These are phyloP conservation scores for Penstemon newberryi DNA, from an alignment of 257 asterid species.

Conservation along the genomic window DNA sequence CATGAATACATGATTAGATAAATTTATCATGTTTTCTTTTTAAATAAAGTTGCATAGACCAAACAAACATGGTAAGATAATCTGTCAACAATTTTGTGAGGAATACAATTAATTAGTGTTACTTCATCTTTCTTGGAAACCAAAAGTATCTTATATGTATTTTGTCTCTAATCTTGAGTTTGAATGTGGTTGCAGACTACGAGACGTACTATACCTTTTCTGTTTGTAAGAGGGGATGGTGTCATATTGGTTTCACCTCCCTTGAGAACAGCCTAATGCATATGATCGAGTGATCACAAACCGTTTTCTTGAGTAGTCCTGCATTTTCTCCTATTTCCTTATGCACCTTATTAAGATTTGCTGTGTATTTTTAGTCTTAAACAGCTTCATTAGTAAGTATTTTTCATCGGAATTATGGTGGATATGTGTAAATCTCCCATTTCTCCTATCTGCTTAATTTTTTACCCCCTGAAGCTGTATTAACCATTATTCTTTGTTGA, in stretches of 20 bases:
- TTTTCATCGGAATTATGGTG: conserved; percentile 3
- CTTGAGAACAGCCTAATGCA: conserved; percentile 68
- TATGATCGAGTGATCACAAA: conserved; percentile 20
- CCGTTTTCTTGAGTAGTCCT: conserved; percentile 17
- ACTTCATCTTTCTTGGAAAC: too few species aligned
- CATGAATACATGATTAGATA: too few species aligned
- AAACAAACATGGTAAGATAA: too few species aligned
- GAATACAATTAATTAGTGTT: too few species aligned
- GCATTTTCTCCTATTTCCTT: conserved; percentile 9
- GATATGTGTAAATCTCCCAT: background rate
- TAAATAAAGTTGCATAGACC: too few species aligned
- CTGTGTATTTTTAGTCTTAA: conserved; percentile 18
- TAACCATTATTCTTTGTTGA: background rate
- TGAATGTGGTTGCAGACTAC: conserved; percentile 55
- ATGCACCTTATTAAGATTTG: conserved; percentile 2
- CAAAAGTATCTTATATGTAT: background rate
- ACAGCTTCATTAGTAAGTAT: background rate
- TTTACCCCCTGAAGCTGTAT: too few species aligned
- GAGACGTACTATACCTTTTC: conserved; percentile 72
- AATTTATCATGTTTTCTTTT: too few species aligned
- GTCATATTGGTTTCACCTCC: conserved; percentile 98
- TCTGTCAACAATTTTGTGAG: too few species aligned
- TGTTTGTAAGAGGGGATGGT: conserved; percentile 96
- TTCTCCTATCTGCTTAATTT: too few species aligned
- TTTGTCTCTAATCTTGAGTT: conserved; percentile 4